Evolutionary conservation across 1,139 yeast genomes (phyloP).

Genomic region (Lodderomyces margitis): DNA sequence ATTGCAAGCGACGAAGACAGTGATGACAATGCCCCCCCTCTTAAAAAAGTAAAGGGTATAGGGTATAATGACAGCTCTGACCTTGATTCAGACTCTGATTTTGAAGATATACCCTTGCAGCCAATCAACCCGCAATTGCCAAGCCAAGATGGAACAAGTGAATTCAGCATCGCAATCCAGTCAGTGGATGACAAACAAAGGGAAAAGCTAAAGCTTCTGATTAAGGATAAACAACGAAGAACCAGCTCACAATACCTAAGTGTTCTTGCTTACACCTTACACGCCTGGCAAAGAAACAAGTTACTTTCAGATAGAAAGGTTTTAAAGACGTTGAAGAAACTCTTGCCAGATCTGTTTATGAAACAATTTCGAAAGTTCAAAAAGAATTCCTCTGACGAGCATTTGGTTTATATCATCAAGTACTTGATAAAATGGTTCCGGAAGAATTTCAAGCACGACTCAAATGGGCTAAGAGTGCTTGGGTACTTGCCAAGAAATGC

Average conservation of each 20-base stretch:
- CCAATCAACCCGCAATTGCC: not conserved
- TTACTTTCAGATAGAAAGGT: constrained; percentile 22
- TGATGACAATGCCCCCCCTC: constrained; percentile 10
- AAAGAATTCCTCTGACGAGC: constrained; percentile 19
- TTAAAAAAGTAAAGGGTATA: constrained; percentile 9
- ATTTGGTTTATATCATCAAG: constrained; percentile 31
- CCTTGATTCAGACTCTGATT: constrained; percentile 17
- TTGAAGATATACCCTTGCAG: constrained; percentile 4
- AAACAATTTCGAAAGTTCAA: constrained; percentile 21
- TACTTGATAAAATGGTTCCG: constrained; percentile 40
- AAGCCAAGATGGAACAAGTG: constrained; percentile 5
- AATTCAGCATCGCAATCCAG: constrained; percentile 13
- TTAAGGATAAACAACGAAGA: constrained; percentile 14
- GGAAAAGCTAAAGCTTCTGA: constrained; percentile 10
- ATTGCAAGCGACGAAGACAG: constrained; percentile 9
- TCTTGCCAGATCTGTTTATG: constrained; percentile 25
- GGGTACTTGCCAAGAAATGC: constrained; percentile 27
- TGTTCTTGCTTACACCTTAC: constrained; percentile 25
- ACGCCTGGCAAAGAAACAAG: constrained; percentile 25
- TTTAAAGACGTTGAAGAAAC: constrained; percentile 23
- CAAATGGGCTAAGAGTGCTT: constrained; percentile 35
- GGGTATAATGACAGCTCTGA: constrained; percentile 13
- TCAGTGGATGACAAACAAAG: constrained; percentile 9
- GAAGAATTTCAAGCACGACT: constrained; percentile 31
- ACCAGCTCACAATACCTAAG: constrained; percentile 25